A percentile compares a stretch with the other conserved stretches of the same genome.
These are phyloP conservation scores for Salix udensis DNA, from an alignment of 345 rosid species.

Conservation along the genomic window DNA sequence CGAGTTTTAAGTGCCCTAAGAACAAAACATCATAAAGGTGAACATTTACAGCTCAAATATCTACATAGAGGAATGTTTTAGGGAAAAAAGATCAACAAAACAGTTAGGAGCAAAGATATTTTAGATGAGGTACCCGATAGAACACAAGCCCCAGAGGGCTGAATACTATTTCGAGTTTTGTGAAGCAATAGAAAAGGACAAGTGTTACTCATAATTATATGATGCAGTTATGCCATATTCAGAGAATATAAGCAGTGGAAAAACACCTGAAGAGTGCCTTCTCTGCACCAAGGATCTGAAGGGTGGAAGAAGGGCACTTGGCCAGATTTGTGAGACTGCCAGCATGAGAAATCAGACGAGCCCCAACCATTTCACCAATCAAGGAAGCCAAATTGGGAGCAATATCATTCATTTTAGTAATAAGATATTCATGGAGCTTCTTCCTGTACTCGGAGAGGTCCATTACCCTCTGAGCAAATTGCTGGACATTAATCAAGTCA, in stretches of 20 bases:
- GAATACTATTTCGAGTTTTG: neutral
- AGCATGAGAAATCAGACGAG: slow-evolving; percentile 93
- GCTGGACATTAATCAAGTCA: slow-evolving; percentile 82
- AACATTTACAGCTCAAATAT: neutral
- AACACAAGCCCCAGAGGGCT: neutral
- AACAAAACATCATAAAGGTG: neutral
- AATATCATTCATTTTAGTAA: slow-evolving; percentile 83
- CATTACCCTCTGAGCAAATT: slow-evolving; percentile 78
- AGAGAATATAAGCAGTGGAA: neutral
- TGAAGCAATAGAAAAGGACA: neutral
- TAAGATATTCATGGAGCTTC: slow-evolving; percentile 78
- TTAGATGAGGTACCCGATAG: neutral
- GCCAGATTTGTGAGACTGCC: slow-evolving; percentile 97
- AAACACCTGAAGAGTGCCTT: slow-evolving; percentile 90
- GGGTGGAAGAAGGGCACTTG: slow-evolving; percentile 96
- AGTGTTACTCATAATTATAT: neutral
- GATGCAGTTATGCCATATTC: neutral
- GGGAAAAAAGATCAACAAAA: neutral
- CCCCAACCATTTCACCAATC: slow-evolving; percentile 92
- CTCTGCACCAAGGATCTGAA: slow-evolving; percentile 95
- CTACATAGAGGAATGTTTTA: neutral
- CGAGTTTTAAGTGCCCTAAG: slow-evolving; percentile 85
- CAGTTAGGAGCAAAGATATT: neutral
- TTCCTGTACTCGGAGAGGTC: slow-evolving; percentile 83
- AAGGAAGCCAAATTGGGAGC: slow-evolving; percentile 92